Conservation (phyloP, 176 grass and related monocot species). For the Raddia distichophylla region DNA sequence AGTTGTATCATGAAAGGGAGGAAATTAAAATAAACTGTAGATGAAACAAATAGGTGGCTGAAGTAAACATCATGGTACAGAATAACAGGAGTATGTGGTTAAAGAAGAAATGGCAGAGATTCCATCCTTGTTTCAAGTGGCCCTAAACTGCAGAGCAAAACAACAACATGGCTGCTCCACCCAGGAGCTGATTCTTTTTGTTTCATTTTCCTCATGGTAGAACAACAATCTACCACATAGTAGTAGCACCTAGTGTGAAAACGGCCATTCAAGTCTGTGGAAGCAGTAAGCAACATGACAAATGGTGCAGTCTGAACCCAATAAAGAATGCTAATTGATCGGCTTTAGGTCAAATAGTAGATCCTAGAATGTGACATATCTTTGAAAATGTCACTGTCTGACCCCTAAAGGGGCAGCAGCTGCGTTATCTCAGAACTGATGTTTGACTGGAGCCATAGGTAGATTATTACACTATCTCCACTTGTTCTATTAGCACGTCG, state of each 20-base stretch:
- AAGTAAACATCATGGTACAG: constrained; percentile 12
- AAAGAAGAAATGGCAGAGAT: constrained; percentile 35
- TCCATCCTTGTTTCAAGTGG: constrained; percentile 43
- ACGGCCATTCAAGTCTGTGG: not conserved
- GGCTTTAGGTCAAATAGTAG: constrained; percentile 23
- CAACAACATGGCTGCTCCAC: not conserved
- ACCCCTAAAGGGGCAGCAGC: constrained; percentile 39
- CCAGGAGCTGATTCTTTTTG: not conserved
- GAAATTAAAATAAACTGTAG: constrained; percentile 15
- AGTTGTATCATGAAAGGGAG: constrained; percentile 23
- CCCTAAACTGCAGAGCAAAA: not conserved
- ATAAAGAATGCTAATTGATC: constrained; percentile 20
- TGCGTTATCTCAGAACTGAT: constrained; percentile 26
- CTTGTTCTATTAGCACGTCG: not conserved
- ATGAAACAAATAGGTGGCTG: constrained; percentile 32
- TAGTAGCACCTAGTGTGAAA: constrained; percentile 14
- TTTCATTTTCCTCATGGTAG: constrained; percentile 1
- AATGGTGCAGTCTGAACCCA: constrained; percentile 40
- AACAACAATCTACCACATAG: constrained; percentile 22
- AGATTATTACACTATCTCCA: constrained; percentile 12
- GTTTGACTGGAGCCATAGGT: constrained; percentile 35
- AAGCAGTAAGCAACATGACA: constrained; percentile 36
- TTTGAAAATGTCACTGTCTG: constrained; percentile 31
- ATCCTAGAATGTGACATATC: constrained; percentile 17
- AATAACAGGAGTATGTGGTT: not conserved